Evolutionary conservation across 371 early-diverging fungal species (phyloP), one percentile per base, ranked within the genome.

Genomic region (Mucor circinelloides): DNA sequence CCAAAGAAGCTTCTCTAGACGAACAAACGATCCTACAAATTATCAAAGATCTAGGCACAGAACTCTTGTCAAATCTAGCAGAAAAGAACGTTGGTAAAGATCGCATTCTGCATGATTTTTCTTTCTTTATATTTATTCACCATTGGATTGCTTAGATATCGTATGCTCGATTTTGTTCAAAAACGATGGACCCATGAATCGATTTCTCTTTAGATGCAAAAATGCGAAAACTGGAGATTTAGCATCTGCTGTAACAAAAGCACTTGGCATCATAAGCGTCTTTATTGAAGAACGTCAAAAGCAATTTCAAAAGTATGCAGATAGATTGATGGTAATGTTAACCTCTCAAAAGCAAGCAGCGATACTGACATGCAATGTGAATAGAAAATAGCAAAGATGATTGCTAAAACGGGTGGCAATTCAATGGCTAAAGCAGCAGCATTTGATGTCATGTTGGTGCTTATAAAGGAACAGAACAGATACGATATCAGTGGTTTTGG

Each of bases 141-240:
- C 31, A n/a, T n/a, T n/a, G n/a, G n/a, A n/a, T n/a, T 6, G 30
- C 17, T 54, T 62, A 84, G 84, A 84, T 58, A 77, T 72, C 27
- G 69, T 69, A 3, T 75, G 72, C 21, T 74, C 82, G 6, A n/a
- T 81, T 6, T 38, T 84, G 19, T 76, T 84, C 30, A 69, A 75
- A 7, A 61, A 70, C 0, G 48, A 64, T 9, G 82, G 80, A 0
- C 60, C 80, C 25, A 40, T 79, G 17, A 48, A 56, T 17, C 69
- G 70, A 31, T 31, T 81, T 17, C 68, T 71, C 27, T 23, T 38
- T 5, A 56, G 44, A 12, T 66, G 66, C 27, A 62, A 66, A 28
- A 70, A 73, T 17, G 50, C 27, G 0, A 27, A 27, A 9, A n/a
- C 19, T n/a, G 64, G 55, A 9, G 54, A 55, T 25, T 55, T 71